A percentile compares a stretch with the other conserved stretches of the same genome.
Conservation (phyloP, 148 eudicot genomes). For the Chenopodium suecicum region DNA sequence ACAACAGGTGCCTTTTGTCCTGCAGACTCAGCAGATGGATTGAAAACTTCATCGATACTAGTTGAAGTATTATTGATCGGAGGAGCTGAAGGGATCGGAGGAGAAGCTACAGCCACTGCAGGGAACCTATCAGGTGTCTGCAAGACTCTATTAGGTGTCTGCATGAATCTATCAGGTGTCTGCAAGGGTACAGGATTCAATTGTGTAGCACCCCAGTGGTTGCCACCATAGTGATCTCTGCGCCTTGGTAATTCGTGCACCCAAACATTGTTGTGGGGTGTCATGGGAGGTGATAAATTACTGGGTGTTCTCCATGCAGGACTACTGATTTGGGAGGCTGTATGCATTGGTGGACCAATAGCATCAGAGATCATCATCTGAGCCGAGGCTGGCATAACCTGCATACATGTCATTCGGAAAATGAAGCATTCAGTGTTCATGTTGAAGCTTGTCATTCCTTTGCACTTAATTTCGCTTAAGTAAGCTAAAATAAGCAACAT, state of each 20-base stretch:
- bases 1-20: neutral
- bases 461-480: neutral
- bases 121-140: conserved; percentile 6
- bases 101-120: neutral
- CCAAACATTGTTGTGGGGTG: conserved; percentile 13
- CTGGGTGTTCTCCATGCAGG: conserved; percentile 18
- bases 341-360: conserved; percentile 1
- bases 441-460: no score
- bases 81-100: conserved; percentile 44
- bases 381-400: conserved; percentile 20
- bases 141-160: neutral
- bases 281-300: conserved; percentile 11
- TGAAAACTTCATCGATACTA: neutral
- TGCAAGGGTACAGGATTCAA: neutral
- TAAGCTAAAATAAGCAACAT: neutral
- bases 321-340: conserved; percentile 9
- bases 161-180: neutral
- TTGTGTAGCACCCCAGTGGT: neutral
- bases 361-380: conserved; percentile 6
- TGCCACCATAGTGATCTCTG: neutral
- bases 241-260: conserved; percentile 14
- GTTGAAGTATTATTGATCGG: conserved; percentile 11
- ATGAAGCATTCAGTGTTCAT: no score
- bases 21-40: neutral
- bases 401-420: neutral